phyloP scores from a whole-genome alignment of 2,329 filamentous ascomycete species.

The Apiospora pterosperma region DNA sequence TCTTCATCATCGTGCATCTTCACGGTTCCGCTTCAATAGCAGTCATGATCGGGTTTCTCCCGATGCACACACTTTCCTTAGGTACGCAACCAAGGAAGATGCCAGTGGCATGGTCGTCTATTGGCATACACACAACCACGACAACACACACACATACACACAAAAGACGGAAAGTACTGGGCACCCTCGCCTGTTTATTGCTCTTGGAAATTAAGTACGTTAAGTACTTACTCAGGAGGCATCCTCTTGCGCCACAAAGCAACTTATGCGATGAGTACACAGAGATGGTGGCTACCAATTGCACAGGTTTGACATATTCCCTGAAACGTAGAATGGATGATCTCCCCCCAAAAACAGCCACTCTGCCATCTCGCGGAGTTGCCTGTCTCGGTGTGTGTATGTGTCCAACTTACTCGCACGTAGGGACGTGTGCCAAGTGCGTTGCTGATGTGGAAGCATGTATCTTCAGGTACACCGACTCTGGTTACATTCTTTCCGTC shows the following conservation, averaged over 20 bases:
- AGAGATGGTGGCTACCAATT: background rate
- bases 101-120: background rate
- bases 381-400: too few relatives aligned
- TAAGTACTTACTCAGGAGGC: too few relatives aligned
- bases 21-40: background rate
- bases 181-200: background rate
- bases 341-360: background rate
- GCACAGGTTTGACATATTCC: background rate
- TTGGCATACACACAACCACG: background rate
- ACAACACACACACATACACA: background rate
- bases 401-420: too few relatives aligned
- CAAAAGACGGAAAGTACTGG: background rate
- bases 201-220: background rate
- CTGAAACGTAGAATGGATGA: background rate
- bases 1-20: background rate
- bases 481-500: background rate
- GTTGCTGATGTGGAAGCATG: background rate
- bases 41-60: background rate
- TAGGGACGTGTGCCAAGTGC: too few relatives aligned
- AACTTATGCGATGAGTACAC: background rate
- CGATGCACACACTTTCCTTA: background rate
- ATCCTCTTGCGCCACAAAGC: background rate
- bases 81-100: background rate
- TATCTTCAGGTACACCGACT: background rate
- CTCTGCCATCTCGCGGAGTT: too few relatives aligned